Base-by-base conservation (phyloP, 2,329 filamentous ascomycete species). In the Colletotrichum limetticola region DNA sequence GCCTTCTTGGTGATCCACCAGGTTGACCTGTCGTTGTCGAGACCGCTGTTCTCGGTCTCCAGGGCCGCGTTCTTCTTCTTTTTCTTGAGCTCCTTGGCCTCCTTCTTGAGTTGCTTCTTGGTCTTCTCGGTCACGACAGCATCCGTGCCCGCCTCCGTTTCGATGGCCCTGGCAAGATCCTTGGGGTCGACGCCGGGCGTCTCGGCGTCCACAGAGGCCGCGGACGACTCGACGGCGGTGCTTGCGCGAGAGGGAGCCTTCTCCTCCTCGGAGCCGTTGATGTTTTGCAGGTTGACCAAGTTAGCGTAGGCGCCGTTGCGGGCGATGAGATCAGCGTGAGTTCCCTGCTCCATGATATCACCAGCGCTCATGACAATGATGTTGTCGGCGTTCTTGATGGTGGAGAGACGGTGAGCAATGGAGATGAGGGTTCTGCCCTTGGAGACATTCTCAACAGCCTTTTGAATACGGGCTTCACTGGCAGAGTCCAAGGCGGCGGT, bases 301-400 rank as follows among this genome's bases (percentile, higher is more conserved):
- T 83, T 83, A 8, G 84, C 84, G 75, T 92, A 92, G 5, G 89
- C 80, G 14, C n/a, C 89, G 83, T 28, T 85, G 22, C 81, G 80
- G 19, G 80, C 79, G 52, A 93, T 82, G 0, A 94, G 84, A 26
- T 89, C 85, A 1, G 88, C 82, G 67, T 94, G 91, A 0, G 85
- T 89, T 0, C 91, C 92, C 76, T 91, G 82, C 78, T 94, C 91
- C 2, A 91, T 83, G 1, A 91, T 85, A 37, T 82, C 80, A 0
- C 92, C 92, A 56, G 88, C 84, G 4, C 89, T 84, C 75, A 94
- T 83, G 2, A 94, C 91, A 4, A 93, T 83, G 60, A 94, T 93
- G 66, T 89, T 88, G 74, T 93, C 89, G 0, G 92, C 91, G 65
- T 89, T 86, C 75, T 86, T 88, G 68, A 91, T 88, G 0, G 89